These are phyloP conservation scores for Acephala macrosclerotiorum DNA, from an alignment of 2,329 filamentous ascomycete genomes.

Conservation along the genomic window DNA sequence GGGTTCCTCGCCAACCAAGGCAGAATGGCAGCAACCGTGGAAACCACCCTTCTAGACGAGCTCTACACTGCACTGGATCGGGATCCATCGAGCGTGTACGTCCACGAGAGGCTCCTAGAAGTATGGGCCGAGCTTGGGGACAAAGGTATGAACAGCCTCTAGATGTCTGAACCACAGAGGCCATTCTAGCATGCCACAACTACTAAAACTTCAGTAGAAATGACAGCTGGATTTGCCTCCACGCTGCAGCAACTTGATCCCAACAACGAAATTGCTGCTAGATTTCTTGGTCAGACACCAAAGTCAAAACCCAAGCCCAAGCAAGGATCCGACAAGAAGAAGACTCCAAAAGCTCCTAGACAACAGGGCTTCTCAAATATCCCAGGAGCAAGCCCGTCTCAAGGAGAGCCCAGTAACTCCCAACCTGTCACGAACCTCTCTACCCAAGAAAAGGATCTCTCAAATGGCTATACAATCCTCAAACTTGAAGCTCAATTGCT, in stretches of 20 bases:
- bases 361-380: background rate
- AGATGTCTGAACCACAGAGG: background rate
- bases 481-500: constrained; percentile 18
- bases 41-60: constrained; percentile 1
- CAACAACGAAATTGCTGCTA: constrained; percentile 8
- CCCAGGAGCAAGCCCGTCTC: background rate
- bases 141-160: constrained; percentile 13
- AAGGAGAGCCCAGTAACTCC: constrained; percentile 7
- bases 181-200: background rate
- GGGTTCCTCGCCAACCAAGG: background rate
- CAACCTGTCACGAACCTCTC: constrained; percentile 6
- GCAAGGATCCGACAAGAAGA: background rate
- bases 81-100: constrained; percentile 12
- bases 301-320: background rate
- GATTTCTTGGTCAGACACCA: background rate
- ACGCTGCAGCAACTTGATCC: constrained; percentile 13
- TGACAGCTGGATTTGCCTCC: constrained; percentile 11
- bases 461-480: constrained; percentile 3
- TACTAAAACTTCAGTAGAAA: constrained; percentile 3
- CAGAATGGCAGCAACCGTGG: constrained; percentile 11
- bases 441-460: constrained; percentile 7
- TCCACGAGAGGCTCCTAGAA: constrained; percentile 16
- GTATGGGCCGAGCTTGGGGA: constrained; percentile 14
- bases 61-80: constrained; percentile 15
- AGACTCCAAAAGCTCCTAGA: background rate